phyloP scores from a whole-genome alignment of 2,329 filamentous ascomycete species.

The Pyricularia grisea region DNA sequence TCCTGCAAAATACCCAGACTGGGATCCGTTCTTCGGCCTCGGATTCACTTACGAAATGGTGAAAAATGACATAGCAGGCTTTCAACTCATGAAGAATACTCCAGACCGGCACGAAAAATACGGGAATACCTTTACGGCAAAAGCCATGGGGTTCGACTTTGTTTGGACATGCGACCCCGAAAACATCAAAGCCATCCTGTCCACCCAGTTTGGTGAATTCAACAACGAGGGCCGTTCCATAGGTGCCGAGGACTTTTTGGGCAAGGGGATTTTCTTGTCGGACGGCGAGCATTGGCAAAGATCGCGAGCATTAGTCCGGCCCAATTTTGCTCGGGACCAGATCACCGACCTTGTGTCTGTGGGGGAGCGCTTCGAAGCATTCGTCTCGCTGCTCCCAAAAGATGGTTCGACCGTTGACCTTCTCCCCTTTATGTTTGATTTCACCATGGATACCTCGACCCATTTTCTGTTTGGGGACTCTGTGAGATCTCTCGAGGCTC shows the following conservation, averaged over 20 bases:
- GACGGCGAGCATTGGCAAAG: conserved; percentile 3
- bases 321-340: conserved; percentile 1
- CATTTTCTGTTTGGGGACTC: too few relatives aligned
- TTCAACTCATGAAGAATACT: not conserved
- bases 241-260: not conserved
- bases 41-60: conserved; percentile 33
- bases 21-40: conserved; percentile 43
- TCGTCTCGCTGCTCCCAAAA: too few relatives aligned
- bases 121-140: not conserved
- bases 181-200: not conserved
- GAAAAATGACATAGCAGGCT: too few relatives aligned
- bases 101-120: not conserved
- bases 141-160: not conserved
- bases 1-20: conserved; percentile 26
- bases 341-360: not conserved
- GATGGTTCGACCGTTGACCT: not conserved
- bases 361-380: not conserved
- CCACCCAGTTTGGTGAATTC: not conserved
- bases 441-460: not conserved
- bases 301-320: conserved; percentile 2
- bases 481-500: too few relatives aligned
- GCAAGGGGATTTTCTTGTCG: not conserved
- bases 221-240: not conserved
- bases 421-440: not conserved
- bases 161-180: not conserved